Base-by-base conservation (phyloP, 2,329 filamentous ascomycete species). In the Aspergillus persii region DNA sequence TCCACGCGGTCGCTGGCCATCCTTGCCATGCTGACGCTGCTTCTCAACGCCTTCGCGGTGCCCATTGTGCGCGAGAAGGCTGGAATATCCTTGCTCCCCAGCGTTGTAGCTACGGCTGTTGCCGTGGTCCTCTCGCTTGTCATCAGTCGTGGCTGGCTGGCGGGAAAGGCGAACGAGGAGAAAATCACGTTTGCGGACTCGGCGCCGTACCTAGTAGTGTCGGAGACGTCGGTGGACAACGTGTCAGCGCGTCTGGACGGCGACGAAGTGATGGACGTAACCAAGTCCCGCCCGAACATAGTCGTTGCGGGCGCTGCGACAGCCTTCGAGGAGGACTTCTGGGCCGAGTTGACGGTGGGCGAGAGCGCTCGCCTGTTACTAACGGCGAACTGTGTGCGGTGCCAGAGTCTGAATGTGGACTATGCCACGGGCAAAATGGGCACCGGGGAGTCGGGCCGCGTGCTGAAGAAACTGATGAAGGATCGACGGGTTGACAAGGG, bases 251-350 rank as follows among this genome's bases (percentile, higher is more conserved):
- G 86, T 3, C 74, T 91, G 5, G 76, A 81, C 0, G 71, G 71
- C 0, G 78, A 75, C 11, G 73, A 81, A 31, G 68, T 76, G 23
- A 82, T 89, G 76, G 86, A 88, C 55, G 84, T 89, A 70, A 83
- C 82, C 44, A 89, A 89, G 66, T 90, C 92, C 72, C 84, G 90
- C 39, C 88, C 89, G 0, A 92, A 91, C 70, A 83, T 92, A 50
- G 86, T 92, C 1, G 75, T 92, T 1, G 83, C 84, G 41, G 86
- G 86, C 2, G 81, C 84, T 4, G 72, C 74, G 8, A 76, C 64
- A 27, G 74, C 84, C 1, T 92, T 84, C 70, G 87, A 88, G 11
- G 89, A 92, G 71, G 89, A 92, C 70, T 91, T 83, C 68, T 92
- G 89, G 89, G 83, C 78, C 2, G 85, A 87, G 67, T 73, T 91